Evolutionary conservation across 768 basidiomycete genomes (phyloP).

Genomic region (Tulasnella sp.): DNA sequence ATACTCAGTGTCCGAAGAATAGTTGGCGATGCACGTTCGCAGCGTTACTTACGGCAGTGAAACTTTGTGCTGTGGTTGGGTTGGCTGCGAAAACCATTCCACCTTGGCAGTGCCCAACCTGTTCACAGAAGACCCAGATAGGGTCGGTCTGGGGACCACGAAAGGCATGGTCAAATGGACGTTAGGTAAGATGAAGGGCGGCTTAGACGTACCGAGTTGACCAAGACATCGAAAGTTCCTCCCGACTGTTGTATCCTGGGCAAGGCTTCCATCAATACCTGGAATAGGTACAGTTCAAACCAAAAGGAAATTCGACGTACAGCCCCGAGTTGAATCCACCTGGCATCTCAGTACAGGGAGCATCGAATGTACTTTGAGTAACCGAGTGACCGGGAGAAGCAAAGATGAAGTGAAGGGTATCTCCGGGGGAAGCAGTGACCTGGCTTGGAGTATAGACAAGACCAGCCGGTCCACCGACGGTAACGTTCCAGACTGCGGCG

Average conservation of each 20-base stretch:
- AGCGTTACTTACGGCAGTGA: slow-evolving; percentile 3
- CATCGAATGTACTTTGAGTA: not conserved
- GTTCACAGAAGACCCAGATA: slow-evolving; percentile 45
- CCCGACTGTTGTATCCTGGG: not conserved
- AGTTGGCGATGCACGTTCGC: not conserved
- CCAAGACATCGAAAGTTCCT: slow-evolving; percentile 9
- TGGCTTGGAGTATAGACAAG: not conserved
- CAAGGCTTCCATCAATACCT: not conserved
- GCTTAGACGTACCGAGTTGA: slow-evolving; percentile 3
- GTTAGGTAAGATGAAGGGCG: not conserved
- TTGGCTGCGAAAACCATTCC: slow-evolving; percentile 25
- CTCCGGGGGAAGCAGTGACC: not conserved
- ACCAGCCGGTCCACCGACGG: not conserved
- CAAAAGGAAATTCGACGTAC: not conserved
- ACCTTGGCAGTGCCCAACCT: slow-evolving; percentile 16
- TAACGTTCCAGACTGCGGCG: not conserved
- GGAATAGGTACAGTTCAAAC: not conserved
- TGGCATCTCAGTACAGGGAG: not conserved
- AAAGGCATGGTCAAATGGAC: not conserved
- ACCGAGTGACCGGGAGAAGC: not conserved
- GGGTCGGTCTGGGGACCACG: slow-evolving; percentile 34
- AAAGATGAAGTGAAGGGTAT: slow-evolving; percentile 3
- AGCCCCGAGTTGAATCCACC: slow-evolving; percentile 20
- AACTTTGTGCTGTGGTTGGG: slow-evolving; percentile 16
- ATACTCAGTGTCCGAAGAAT: not conserved